Conservation (phyloP, 495 filamentous ascomycete genomes). For the Gamarada debralockiae region DNA sequence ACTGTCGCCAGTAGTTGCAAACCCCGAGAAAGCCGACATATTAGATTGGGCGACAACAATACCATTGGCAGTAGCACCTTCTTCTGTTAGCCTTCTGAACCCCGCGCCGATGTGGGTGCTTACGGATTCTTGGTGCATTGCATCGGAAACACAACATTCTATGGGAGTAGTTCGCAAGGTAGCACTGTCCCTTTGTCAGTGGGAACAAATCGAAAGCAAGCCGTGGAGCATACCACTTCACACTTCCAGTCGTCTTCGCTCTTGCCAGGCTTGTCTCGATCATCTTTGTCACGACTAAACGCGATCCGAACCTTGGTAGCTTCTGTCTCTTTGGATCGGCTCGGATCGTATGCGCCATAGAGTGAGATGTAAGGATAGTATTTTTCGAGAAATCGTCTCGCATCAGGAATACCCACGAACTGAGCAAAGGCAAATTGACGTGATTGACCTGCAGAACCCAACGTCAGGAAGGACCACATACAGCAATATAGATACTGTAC, state of each 20-base stretch:
- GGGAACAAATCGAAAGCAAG: not conserved
- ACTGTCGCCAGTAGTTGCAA: conserved; percentile 69
- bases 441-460: conserved; percentile 44
- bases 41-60: conserved; percentile 18
- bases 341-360: conserved; percentile 17
- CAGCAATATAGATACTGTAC: conserved; percentile 11
- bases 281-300: conserved; percentile 54
- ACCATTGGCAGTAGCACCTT: conserved; percentile 27
- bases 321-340: conserved; percentile 40
- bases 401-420: conserved; percentile 55
- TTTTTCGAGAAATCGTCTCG: conserved; percentile 61
- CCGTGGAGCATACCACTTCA: conserved; percentile 48
- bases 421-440: conserved; percentile 65
- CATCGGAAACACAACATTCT: conserved; percentile 72
- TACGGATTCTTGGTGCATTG: conserved; percentile 66
- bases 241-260: conserved; percentile 77
- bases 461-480: conserved; percentile 1
- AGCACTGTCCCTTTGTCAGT: conserved; percentile 54
- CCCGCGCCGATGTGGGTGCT: conserved; percentile 24
- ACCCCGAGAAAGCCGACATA: conserved; percentile 28
- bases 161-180: conserved; percentile 65
- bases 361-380: conserved; percentile 62
- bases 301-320: conserved; percentile 57
- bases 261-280: conserved; percentile 41
- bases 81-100: conserved; percentile 3